These are phyloP conservation scores for Thecaphora thlaspeos DNA, from an alignment of 1,284 basidiomycete genomes.

Conservation along the genomic window DNA sequence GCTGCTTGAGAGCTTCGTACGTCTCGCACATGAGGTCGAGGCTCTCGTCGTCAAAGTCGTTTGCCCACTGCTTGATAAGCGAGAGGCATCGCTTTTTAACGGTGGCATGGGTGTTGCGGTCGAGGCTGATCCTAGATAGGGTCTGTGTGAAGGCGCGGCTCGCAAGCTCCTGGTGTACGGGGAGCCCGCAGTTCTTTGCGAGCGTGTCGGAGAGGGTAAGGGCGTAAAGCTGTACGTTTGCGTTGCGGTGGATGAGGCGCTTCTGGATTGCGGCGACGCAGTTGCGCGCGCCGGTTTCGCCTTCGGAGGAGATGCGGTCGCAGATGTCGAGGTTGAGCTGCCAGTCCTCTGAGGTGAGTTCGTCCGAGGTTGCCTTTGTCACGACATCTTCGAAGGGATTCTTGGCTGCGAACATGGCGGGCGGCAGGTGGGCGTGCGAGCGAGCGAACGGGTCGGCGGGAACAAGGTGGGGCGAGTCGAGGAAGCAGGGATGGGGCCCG, in stretches of 20 bases:
- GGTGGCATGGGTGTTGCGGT: constrained; percentile 87
- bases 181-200: constrained; percentile 83
- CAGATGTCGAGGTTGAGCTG: constrained; percentile 91
- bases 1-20: constrained; percentile 75
- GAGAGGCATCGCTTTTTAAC: constrained; percentile 75
- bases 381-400: constrained; percentile 94
- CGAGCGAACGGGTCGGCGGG: too few relatives aligned
- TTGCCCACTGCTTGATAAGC: constrained; percentile 80
- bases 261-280: constrained; percentile 83
- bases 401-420: constrained; percentile 55
- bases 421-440: too few relatives aligned
- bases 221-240: constrained; percentile 93
- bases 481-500: too few relatives aligned
- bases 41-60: constrained; percentile 70
- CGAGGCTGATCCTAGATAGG: constrained; percentile 78
- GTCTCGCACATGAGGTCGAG: constrained; percentile 90
- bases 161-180: constrained; percentile 81
- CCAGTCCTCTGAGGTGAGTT: constrained; percentile 91
- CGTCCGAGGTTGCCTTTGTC: constrained; percentile 91
- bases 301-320: constrained; percentile 90
- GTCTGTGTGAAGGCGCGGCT: constrained; percentile 86
- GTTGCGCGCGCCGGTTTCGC: constrained; percentile 71
- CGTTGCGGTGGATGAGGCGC: constrained; percentile 86
- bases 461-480: too few relatives aligned
- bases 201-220: constrained; percentile 62